Percentiles rank a stretch among this genome's conserved stretches.
phyloP scores from a whole-genome alignment of 768 basidiomycete genomes.

The Suillus sp. region DNA sequence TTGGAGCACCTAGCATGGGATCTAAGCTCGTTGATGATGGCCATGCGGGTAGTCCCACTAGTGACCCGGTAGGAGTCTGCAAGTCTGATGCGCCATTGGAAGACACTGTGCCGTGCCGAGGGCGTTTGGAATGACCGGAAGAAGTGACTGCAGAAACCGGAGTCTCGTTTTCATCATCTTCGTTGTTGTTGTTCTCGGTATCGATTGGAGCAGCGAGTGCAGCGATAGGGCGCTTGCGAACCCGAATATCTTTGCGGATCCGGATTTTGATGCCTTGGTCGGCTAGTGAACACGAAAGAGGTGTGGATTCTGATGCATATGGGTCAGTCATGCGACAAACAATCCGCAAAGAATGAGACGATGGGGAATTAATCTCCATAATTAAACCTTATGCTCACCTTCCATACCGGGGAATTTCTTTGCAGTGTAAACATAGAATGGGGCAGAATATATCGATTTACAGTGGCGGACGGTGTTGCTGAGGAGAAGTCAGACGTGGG shows the following conservation, averaged over 20 bases:
- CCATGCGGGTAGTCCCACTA: slow-evolving; percentile 36
- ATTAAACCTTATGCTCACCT: slow-evolving; percentile 48
- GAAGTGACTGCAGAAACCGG: slow-evolving; percentile 8
- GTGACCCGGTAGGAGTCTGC: slow-evolving; percentile 21
- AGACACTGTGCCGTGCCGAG: slow-evolving; percentile 34
- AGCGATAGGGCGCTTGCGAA: slow-evolving; percentile 66
- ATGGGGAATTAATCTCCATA: slow-evolving; percentile 7
- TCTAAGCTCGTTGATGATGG: slow-evolving; percentile 32
- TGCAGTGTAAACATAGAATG: slow-evolving; percentile 93
- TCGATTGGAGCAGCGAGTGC: slow-evolving; percentile 30
- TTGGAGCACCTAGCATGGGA: slow-evolving; percentile 35
- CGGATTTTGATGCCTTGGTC: slow-evolving; percentile 96
- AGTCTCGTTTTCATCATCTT: slow-evolving; percentile 22
- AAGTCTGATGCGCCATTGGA: slow-evolving; percentile 26
- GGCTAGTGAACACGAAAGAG: slow-evolving; percentile 86
- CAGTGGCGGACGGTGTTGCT: slow-evolving; percentile 89
- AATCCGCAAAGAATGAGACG: slow-evolving; percentile 11
- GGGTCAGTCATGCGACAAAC: slow-evolving; percentile 9
- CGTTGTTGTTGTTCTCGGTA: slow-evolving; percentile 25
- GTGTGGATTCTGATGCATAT: slow-evolving; percentile 70
- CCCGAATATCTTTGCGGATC: slow-evolving; percentile 88
- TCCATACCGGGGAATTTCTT: slow-evolving; percentile 98
- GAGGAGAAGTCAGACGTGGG: slow-evolving; percentile 16
- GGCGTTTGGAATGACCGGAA: slow-evolving; percentile 21
- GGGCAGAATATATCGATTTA: slow-evolving; percentile 83